Percentiles rank a stretch among this genome's conserved stretches.
Evolutionary conservation across 2,329 filamentous ascomycete species (phyloP).

Genomic region (Diaporthe aspalathi): DNA sequence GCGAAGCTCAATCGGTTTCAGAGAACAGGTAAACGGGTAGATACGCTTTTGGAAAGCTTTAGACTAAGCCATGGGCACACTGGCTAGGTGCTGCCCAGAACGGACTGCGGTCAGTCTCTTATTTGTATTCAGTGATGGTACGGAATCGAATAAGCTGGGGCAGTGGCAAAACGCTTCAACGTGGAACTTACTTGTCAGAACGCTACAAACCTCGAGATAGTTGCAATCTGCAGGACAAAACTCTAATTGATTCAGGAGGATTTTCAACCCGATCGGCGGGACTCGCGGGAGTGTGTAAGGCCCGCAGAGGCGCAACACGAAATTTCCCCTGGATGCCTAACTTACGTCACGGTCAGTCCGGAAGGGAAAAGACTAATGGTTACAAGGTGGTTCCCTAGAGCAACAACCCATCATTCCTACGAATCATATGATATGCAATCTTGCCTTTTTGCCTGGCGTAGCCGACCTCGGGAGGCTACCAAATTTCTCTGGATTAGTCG

Average conservation of each 20-base stretch:
- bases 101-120: too few relatives aligned
- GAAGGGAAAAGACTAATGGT: not conserved
- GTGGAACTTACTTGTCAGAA: too few relatives aligned
- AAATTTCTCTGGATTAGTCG: not conserved
- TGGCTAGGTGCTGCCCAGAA: not conserved
- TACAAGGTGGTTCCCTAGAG: not conserved
- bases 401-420: not conserved
- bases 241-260: constrained; percentile 4
- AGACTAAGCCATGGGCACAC: not conserved
- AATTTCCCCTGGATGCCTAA: too few relatives aligned
- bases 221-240: not conserved
- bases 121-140: not conserved
- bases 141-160: constrained; percentile 20
- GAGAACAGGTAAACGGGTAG: constrained; percentile 1
- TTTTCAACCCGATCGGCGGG: not conserved
- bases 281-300: not conserved
- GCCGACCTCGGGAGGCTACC: too few relatives aligned
- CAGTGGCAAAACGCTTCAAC: not conserved
- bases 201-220: not conserved
- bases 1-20: constrained; percentile 2
- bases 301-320: not conserved
- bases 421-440: not conserved
- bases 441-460: not conserved
- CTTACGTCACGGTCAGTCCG: not conserved
- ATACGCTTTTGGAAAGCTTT: not conserved